Evolutionary conservation across 176 grass and related monocot genomes (phyloP).

Genomic region (Zizania latifolia): DNA sequence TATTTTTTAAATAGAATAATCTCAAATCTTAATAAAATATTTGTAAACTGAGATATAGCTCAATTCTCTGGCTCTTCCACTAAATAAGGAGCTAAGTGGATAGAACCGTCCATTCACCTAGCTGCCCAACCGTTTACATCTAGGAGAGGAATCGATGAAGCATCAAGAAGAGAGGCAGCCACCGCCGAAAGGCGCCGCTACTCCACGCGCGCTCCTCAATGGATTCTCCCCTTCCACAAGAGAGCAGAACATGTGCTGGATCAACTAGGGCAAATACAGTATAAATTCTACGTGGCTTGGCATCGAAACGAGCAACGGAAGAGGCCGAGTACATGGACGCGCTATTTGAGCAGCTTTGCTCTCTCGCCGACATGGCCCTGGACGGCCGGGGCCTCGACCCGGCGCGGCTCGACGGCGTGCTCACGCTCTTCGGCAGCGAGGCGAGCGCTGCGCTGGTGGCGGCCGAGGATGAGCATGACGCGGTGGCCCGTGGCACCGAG

Average conservation of each 20-base stretch:
- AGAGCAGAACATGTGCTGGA: neutral
- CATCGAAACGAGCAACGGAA: neutral
- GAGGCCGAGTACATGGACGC: constrained; percentile 25
- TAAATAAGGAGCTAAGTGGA: too few relatives aligned
- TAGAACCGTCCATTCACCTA: too few relatives aligned
- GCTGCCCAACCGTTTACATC: too few relatives aligned
- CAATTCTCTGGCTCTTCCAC: too few relatives aligned
- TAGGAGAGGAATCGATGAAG: too few relatives aligned
- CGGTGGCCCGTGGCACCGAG: constrained; percentile 16
- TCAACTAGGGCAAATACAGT: too few relatives aligned
- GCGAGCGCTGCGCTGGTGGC: constrained; percentile 15
- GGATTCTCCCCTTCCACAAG: constrained; percentile 11
- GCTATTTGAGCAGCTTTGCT: constrained; percentile 42
- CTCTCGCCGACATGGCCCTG: constrained; percentile 23
- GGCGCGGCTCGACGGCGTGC: constrained; percentile 17
- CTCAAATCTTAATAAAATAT: too few relatives aligned
- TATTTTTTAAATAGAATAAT: too few relatives aligned
- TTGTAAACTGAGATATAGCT: too few relatives aligned
- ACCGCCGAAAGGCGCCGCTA: constrained; percentile 14
- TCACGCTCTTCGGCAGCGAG: constrained; percentile 42
- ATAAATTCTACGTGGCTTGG: neutral
- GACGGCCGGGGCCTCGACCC: constrained; percentile 26
- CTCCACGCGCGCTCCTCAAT: neutral
- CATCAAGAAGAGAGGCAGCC: neutral
- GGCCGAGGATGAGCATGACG: constrained; percentile 18